A percentile compares a stretch with the other conserved stretches of the same genome.
Evolutionary conservation across 129 eudicot species (phyloP).

Genomic region (Helianthus tuberosus): DNA sequence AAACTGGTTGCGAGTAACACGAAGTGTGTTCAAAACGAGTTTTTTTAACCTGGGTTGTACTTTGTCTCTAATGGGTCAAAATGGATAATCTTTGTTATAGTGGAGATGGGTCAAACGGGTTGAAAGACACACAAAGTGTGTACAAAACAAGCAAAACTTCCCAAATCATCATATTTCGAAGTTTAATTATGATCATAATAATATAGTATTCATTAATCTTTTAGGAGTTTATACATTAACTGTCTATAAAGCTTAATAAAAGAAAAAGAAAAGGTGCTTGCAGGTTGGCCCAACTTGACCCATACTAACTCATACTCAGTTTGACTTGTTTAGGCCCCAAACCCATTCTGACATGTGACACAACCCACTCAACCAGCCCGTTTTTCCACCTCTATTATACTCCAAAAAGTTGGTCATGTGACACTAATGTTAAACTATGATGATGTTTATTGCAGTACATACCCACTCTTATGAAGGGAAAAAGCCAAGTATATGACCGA

Average conservation of each 20-base stretch:
- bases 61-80: background rate
- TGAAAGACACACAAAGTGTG: background rate
- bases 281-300: background rate
- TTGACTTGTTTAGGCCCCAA: background rate
- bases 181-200: background rate
- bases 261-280: background rate
- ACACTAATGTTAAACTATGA: conserved; percentile 1
- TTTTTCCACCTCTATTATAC: conserved; percentile 7
- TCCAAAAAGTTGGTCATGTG: background rate
- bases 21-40: background rate
- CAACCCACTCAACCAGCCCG: background rate
- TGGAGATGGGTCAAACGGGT: background rate
- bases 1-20: background rate
- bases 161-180: background rate
- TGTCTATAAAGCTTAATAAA: background rate
- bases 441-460: conserved; percentile 60
- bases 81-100: background rate
- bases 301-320: background rate
- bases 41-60: background rate
- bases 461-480: conserved; percentile 77
- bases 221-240: background rate
- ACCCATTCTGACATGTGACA: conserved; percentile 6
- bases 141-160: background rate
- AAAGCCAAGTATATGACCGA: conserved; percentile 77
- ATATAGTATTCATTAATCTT: background rate